Evolutionary conservation across 352 stramenopile species (phyloP), one percentile per base, ranked within the genome.

Genomic region (Globisporangium takayamanum): DNA sequence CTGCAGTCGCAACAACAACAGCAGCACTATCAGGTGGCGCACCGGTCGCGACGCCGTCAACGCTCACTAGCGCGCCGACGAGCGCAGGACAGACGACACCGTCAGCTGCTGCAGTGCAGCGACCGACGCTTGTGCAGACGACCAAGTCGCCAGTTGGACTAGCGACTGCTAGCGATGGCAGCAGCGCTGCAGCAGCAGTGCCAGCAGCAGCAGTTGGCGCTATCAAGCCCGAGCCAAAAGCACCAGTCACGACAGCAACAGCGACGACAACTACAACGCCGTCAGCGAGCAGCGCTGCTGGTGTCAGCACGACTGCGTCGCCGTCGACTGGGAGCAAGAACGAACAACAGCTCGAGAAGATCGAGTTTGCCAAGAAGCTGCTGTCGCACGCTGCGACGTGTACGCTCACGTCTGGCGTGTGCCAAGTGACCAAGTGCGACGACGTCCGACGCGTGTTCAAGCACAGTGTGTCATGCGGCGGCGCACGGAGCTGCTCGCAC

Each of bases 371-470:
- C 2, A 92, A 91, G 42, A 76, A 87, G 36, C 73, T 95, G 16
- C 42, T 95, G 12, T 84, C 84, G 48, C 85, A 95, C 51, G 80
- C 85, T 26, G 80, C 82, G 0, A 86, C 72, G 3, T 95, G 85
- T 57, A 71, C 64, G 26, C 53, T 89, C 26, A 53, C 69, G 7
- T 70, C 83, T 2, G 80, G 83, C 8, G 51, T 82, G 28, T 95
- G 85, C 51, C 76, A 89, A 39, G 78, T 93, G n/a, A 93, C 90
- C 51, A 89, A 92, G 42, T 95, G 85, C 53, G 83, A 93, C 54
- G 85, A 95, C 37, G 83, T 95, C 26, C 78, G 84, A 6, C 83
- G 81, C 2, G 81, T 92, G 36, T 93, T 95, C 61, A 92, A 93
- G 60, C 85, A 95, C 67, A 95, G 81, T 33, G 68, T 77, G 22